Evolutionary conservation across 441 rosid genomes (phyloP).

Genomic region (Gossypium laxum): DNA sequence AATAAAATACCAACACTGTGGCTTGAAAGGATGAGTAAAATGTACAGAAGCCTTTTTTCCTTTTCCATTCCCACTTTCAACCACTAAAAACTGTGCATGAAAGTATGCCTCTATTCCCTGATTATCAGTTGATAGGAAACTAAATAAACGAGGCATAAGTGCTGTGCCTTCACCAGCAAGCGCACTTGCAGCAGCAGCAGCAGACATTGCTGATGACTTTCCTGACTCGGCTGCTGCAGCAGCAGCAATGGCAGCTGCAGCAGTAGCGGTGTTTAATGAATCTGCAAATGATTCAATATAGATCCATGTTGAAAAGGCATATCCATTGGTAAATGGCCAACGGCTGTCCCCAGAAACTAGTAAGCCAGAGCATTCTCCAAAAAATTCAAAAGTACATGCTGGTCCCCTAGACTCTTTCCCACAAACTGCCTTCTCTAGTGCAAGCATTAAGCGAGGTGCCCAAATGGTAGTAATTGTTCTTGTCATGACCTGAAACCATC

Average conservation of each 20-base stretch:
- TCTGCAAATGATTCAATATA: slow-evolving; percentile 98
- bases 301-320: slow-evolving; percentile 92
- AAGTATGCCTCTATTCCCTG: slow-evolving; percentile 97
- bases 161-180: slow-evolving; percentile 98
- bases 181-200: slow-evolving; percentile 93
- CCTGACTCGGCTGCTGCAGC: slow-evolving; percentile 98
- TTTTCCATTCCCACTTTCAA: slow-evolving; percentile 88
- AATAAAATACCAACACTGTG: slow-evolving; percentile 97
- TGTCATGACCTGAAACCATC: slow-evolving; percentile 69
- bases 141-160: slow-evolving; percentile 95
- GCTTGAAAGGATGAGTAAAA: slow-evolving; percentile 95
- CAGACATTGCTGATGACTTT: slow-evolving; percentile 96
- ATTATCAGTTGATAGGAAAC: slow-evolving; percentile 92
- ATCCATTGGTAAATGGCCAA: slow-evolving; percentile 94
- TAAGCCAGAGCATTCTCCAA: slow-evolving; percentile 98
- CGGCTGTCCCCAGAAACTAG: slow-evolving; percentile 98
- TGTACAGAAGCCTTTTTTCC: slow-evolving; percentile 90
- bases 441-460: slow-evolving; percentile 65
- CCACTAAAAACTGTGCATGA: slow-evolving; percentile 95
- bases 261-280: slow-evolving; percentile 91
- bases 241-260: slow-evolving; percentile 97
- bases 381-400: slow-evolving; percentile 82
- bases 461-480: slow-evolving; percentile 48
- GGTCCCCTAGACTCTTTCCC: slow-evolving; percentile 98
- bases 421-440: slow-evolving; percentile 80